Base-by-base conservation (phyloP, 192 early-diverging fungal genomes). In the Allomyces javanicus region DNA sequence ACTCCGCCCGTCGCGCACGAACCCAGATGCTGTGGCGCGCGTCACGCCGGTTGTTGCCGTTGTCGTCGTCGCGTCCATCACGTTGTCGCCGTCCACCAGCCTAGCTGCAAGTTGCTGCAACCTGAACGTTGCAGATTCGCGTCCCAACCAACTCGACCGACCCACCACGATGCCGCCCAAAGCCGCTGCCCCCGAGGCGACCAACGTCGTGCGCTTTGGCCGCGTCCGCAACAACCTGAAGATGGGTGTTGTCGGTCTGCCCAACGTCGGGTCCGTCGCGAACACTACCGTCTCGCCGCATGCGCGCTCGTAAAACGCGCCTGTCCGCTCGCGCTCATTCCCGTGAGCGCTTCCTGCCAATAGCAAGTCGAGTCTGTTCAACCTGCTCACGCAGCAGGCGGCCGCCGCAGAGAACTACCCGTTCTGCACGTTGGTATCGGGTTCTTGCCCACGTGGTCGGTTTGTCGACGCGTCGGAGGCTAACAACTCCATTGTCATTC, bases 391-490 rank as follows among this genome's bases (percentile, higher is more conserved):
- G 14, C 76, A 81, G 65, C 75, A 71, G 27, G 69, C 69, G 23
- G 74, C 78, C 7, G 71, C 74, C 23, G 77, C 85, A 24, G 88
- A 87, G 65, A 91, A 91, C 71, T 91, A 86, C 70, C 89, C 89
- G 10, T 91, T 91, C 75, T 89, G 86, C 69, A 90, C 86, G 6
- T 87, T 84, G 5, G 33, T 40, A 9, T 40, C 33, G 7, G 7
- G 33, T 40, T 9, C 33, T n/a, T n/a, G 9, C 7, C 3, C 33
- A 7, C 33, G 2, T 40, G 33, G 33, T 40, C 7, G 33, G 9
- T 7, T 0, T 40, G 3, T 40, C 4, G 4, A 7, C 33, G 5
- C 9, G 3, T 40, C 33, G 33, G 33, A 40, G 65, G 71, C 67
- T 78, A 72, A 68, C 21, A 24, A 6, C 14, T 0, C 19, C 63